Evolutionary conservation across 306 rosid genomes (phyloP).

Genomic region (Pueraria montana): DNA sequence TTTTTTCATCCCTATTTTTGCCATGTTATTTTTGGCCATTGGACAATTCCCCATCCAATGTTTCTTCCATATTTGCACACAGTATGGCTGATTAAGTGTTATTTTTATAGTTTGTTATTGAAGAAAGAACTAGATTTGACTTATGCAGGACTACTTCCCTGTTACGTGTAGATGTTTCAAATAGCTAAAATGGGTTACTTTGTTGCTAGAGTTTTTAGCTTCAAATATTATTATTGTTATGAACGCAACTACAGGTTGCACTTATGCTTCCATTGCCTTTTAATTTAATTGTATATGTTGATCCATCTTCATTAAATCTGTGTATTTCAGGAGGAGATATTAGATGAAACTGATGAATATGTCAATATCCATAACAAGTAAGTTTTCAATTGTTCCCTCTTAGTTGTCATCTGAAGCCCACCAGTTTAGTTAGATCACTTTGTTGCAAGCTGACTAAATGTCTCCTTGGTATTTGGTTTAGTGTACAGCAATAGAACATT

Average conservation of each 20-base stretch:
- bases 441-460: neutral
- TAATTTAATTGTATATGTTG: constrained; percentile 29
- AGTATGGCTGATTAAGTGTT: constrained; percentile 20
- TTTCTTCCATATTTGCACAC: constrained; percentile 18
- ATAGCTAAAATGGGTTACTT: neutral
- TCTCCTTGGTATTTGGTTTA: constrained; percentile 27
- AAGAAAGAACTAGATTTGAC: constrained; percentile 32
- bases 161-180: constrained; percentile 24
- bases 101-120: neutral
- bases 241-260: constrained; percentile 30
- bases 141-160: constrained; percentile 40
- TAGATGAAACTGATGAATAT: constrained; percentile 99
- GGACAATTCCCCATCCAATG: constrained; percentile 14
- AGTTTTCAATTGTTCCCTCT: constrained; percentile 39
- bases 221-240: constrained; percentile 20
- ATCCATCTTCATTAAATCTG: constrained; percentile 44
- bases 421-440: constrained; percentile 24
- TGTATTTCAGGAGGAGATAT: constrained; percentile 90
- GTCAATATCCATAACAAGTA: constrained; percentile 97
- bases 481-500: constrained; percentile 13
- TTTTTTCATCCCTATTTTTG: neutral
- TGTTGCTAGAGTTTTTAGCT: constrained; percentile 32
- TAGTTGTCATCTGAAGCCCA: constrained; percentile 27
- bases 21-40: constrained; percentile 9
- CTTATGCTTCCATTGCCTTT: constrained; percentile 27